Evolutionary conservation across 2,329 filamentous ascomycete species (phyloP).

Genomic region (Ramularia endophylla): DNA sequence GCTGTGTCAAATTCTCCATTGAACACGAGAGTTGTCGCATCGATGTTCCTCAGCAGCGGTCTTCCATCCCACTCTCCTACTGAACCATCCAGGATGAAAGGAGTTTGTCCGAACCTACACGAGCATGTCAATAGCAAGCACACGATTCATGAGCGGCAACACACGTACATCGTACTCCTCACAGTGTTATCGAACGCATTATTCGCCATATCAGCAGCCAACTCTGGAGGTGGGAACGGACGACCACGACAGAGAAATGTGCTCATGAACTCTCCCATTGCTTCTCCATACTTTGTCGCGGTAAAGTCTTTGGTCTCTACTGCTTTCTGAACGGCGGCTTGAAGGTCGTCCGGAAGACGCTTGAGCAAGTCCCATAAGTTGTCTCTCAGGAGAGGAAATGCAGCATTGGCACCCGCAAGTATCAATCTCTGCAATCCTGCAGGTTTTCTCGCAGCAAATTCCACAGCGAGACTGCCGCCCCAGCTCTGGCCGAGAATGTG

Average conservation of each 20-base stretch:
- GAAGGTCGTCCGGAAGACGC: background rate
- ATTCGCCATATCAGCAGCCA: background rate
- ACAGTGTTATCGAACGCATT: conserved; percentile 1
- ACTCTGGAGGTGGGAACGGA: background rate
- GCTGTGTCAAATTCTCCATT: conserved; percentile 7
- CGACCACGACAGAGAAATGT: conserved; percentile 1
- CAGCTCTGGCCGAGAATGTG: conserved; percentile 43
- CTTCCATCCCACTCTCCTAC: background rate
- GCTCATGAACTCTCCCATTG: background rate
- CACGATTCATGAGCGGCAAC: background rate
- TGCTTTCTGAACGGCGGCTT: background rate
- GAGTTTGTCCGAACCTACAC: background rate
- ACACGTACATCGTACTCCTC: background rate
- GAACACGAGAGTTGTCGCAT: conserved; percentile 5
- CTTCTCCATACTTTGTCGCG: background rate
- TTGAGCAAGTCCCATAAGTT: background rate
- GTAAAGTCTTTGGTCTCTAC: background rate
- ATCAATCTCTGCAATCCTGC: conserved; percentile 31
- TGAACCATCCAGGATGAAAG: conserved; percentile 1
- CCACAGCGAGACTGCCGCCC: conserved; percentile 43
- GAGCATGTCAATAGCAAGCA: background rate
- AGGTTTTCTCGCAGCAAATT: conserved; percentile 32
- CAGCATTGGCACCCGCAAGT: conserved; percentile 14
- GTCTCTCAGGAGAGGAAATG: background rate
- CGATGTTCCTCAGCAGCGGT: conserved; percentile 1